phyloP scores from a whole-genome alignment of 805 yeast species.

The Wickerhamiella azymoides region DNA sequence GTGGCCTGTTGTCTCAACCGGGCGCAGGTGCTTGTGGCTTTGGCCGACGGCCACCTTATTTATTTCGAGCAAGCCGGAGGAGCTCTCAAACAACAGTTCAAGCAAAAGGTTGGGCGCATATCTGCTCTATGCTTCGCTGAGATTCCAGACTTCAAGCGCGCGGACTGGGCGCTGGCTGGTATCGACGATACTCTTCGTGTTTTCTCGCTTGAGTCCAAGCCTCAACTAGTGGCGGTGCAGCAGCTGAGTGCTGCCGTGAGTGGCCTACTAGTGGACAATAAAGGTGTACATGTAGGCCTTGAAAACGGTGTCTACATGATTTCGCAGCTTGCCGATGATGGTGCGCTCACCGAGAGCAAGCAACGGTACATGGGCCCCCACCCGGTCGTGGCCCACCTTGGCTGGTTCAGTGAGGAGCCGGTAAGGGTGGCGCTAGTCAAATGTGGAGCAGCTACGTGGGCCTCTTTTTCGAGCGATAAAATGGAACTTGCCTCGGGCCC shows the following conservation, averaged over 20 bases:
- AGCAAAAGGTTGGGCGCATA: conserved; percentile 37
- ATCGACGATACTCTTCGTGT: conserved; percentile 60
- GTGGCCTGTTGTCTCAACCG: conserved; percentile 46
- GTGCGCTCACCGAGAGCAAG: background rate
- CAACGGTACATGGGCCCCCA: background rate
- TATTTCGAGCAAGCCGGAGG: conserved; percentile 71
- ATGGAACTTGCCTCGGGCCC: background rate
- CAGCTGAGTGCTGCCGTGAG: conserved; percentile 43
- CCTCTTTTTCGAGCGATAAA: background rate
- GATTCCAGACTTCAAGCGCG: conserved; percentile 20
- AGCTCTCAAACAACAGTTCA: conserved; percentile 55
- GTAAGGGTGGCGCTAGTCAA: background rate
- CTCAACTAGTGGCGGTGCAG: conserved; percentile 52
- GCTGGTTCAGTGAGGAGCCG: background rate
- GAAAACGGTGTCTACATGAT: conserved; percentile 63
- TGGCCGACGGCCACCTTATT: conserved; percentile 60
- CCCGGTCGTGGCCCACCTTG: background rate
- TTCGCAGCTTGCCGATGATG: background rate
- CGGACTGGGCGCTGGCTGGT: conserved; percentile 55
- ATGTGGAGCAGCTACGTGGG: background rate
- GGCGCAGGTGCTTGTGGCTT: conserved; percentile 53
- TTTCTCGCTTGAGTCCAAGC: conserved; percentile 44
- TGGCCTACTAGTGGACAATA: conserved; percentile 23
- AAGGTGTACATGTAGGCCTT: conserved; percentile 62
- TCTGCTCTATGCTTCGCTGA: background rate